Evolutionary conservation across 768 basidiomycete genomes (phyloP).

Genomic region (Butyriboletus loyo): DNA sequence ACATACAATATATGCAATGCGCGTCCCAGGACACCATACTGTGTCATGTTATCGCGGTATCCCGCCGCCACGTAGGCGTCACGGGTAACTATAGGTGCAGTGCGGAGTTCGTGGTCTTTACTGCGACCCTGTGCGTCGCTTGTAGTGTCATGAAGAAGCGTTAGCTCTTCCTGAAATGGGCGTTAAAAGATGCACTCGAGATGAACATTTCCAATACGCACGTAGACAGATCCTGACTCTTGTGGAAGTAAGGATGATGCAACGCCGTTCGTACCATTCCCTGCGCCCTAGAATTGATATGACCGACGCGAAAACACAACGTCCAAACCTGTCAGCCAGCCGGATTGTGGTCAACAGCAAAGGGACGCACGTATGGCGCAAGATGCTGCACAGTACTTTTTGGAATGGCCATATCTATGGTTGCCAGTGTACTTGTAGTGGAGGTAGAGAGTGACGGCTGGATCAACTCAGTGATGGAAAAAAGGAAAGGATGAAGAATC

Average conservation of each 20-base stretch:
- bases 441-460: slow-evolving; percentile 9
- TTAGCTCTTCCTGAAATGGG: slow-evolving; percentile 28
- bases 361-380: slow-evolving; percentile 7
- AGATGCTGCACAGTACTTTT: slow-evolving; percentile 1
- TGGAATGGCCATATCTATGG: slow-evolving; percentile 16
- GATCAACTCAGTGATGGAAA: slow-evolving; percentile 9
- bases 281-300: slow-evolving; percentile 8
- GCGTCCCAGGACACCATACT: slow-evolving; percentile 64
- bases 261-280: neutral
- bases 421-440: neutral
- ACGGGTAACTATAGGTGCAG: slow-evolving; percentile 51
- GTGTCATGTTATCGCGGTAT: slow-evolving; percentile 36
- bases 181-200: neutral
- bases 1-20: slow-evolving; percentile 45
- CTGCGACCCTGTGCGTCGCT: slow-evolving; percentile 22
- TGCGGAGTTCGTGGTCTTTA: slow-evolving; percentile 34
- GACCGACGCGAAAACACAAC: neutral
- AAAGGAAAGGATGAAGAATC: slow-evolving; percentile 2
- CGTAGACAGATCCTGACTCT: slow-evolving; percentile 18
- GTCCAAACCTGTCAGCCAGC: neutral
- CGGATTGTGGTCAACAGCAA: neutral
- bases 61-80: slow-evolving; percentile 42
- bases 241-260: neutral
- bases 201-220: slow-evolving; percentile 12
- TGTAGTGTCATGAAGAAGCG: slow-evolving; percentile 27